These are phyloP conservation scores for Mycena galopus DNA, from an alignment of 768 basidiomycete genomes.

Conservation along the genomic window DNA sequence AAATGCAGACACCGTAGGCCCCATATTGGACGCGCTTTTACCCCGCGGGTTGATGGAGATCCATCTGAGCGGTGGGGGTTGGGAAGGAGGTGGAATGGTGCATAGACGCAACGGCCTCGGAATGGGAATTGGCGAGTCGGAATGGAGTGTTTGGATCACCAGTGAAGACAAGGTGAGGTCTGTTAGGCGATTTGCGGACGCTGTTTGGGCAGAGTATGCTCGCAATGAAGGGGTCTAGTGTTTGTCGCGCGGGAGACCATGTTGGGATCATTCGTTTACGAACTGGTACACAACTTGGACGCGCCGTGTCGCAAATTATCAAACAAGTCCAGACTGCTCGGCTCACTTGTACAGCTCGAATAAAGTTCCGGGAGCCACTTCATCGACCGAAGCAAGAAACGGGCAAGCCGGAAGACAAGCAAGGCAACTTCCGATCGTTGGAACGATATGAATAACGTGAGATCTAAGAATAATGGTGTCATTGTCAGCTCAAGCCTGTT, in stretches of 20 bases:
- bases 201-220: conserved; percentile 33
- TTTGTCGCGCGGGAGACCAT: no score
- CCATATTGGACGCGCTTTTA: conserved; percentile 63
- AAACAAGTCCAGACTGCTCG: no score
- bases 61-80: conserved; percentile 81
- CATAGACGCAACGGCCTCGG: conserved; percentile 72
- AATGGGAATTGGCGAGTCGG: conserved; percentile 71
- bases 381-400: no score
- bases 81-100: conserved; percentile 67
- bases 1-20: conserved; percentile 65
- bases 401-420: no score
- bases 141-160: conserved; percentile 81
- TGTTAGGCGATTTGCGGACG: conserved; percentile 65
- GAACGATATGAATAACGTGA: no score
- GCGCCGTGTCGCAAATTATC: no score
- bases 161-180: conserved; percentile 62
- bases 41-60: conserved; percentile 74
- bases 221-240: not conserved
- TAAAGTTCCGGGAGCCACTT: no score
- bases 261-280: no score
- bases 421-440: no score
- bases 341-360: no score
- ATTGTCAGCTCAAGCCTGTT: not conserved
- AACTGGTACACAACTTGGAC: no score
- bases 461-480: no score